Conservation (phyloP, 148 eudicot species). For the Rhododendron williamsianum region DNA sequence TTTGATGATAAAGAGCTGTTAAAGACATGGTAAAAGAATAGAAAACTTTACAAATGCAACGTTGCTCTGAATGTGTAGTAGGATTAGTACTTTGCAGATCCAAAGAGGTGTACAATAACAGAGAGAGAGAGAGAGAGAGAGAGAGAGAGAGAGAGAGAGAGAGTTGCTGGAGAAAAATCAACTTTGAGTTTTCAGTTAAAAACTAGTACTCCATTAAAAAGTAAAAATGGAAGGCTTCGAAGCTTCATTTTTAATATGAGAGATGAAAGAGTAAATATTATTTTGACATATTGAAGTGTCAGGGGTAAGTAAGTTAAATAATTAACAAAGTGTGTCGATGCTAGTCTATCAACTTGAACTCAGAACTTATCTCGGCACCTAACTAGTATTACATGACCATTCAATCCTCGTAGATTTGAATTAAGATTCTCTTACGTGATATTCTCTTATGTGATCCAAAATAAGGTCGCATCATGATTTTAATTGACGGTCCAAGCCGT, state of each 20-base stretch:
- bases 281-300: too few species aligned
- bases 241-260: neutral
- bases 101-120: neutral
- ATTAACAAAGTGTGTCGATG: too few species aligned
- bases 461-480: neutral
- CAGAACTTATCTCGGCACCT: neutral
- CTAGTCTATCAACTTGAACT: neutral
- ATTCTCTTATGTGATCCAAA: neutral
- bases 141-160: neutral
- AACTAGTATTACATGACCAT: neutral
- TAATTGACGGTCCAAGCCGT: neutral
- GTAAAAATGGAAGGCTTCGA: neutral
- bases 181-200: neutral
- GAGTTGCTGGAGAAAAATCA: neutral
- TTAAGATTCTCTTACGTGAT: neutral
- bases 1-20: constrained; percentile 8
- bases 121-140: constrained; percentile 9
- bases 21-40: neutral
- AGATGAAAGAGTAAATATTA: neutral
- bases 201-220: neutral
- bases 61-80: neutral
- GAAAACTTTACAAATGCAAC: neutral
- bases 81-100: neutral
- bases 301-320: neutral
- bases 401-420: neutral